A percentile compares a stretch with the other conserved stretches of the same genome.
Evolutionary conservation across 2,329 filamentous ascomycete genomes (phyloP).

Genomic region (Trichoderma breve): DNA sequence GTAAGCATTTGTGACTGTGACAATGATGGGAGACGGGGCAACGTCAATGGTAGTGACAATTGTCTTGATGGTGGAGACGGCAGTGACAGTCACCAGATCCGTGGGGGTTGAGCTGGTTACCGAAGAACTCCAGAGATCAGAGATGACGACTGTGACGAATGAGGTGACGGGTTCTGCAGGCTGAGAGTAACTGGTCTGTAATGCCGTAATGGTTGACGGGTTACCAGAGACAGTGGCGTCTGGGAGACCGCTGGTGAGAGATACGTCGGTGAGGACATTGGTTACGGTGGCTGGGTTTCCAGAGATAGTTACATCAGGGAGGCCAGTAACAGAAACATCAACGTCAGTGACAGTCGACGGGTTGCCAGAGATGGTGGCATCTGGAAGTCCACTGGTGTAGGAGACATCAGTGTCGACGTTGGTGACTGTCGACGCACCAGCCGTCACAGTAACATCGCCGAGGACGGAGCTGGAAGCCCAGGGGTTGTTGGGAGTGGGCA

Average conservation of each 20-base stretch:
- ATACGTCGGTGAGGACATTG: conserved; percentile 27
- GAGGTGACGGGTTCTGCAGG: conserved; percentile 22
- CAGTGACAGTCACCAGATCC: conserved; percentile 28
- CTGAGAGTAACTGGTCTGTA: conserved; percentile 28
- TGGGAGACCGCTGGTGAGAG: conserved; percentile 25
- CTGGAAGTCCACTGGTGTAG: conserved; percentile 32
- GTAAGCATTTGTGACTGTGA: conserved; percentile 28
- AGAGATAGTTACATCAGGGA: conserved; percentile 30
- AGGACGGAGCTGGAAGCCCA: conserved; percentile 21
- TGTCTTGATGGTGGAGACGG: conserved; percentile 28
- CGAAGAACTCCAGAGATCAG: conserved; percentile 31
- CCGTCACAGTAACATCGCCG: conserved; percentile 30
- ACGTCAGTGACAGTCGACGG: conserved; percentile 34
- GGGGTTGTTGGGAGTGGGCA: conserved; percentile 14
- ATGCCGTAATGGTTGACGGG: conserved; percentile 33
- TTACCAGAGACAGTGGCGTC: conserved; percentile 35
- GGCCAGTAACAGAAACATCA: conserved; percentile 28
- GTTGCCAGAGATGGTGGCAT: conserved; percentile 34
- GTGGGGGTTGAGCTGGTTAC: not conserved
- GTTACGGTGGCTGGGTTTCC: conserved; percentile 33
- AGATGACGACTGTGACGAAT: conserved; percentile 31
- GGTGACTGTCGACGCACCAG: conserved; percentile 32
- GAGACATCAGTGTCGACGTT: conserved; percentile 31
- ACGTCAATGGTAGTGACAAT: conserved; percentile 28
- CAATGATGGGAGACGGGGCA: conserved; percentile 24